Percentiles rank a stretch among this genome's conserved stretches.
phyloP scores from a whole-genome alignment of 208 protist species.

The Tritrichomonas foetus region DNA sequence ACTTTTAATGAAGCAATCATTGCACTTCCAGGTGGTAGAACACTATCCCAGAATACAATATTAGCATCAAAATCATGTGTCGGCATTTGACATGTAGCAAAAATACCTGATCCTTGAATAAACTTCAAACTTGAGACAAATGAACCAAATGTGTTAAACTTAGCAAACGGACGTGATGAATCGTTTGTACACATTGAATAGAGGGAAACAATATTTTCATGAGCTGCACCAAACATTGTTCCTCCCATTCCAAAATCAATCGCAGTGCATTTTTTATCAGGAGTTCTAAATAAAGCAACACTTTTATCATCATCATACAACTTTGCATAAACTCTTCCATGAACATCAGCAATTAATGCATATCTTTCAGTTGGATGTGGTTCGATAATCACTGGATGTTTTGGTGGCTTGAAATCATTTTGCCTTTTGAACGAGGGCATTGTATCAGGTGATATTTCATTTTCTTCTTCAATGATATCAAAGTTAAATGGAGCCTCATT shows the following conservation, averaged over 20 bases:
- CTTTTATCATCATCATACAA: neutral
- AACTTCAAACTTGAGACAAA: neutral
- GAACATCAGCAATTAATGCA: neutral
- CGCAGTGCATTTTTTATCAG: no score
- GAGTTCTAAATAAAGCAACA: neutral
- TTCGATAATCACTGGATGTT: neutral
- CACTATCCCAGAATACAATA: neutral
- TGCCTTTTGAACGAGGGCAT: no score
- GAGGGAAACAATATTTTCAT: neutral
- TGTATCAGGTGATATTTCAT: no score
- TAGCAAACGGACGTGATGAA: neutral
- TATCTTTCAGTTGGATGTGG: neutral
- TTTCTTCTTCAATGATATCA: no score
- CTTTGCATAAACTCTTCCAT: neutral
- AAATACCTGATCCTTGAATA: neutral
- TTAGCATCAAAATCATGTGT: neutral
- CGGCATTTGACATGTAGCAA: neutral
- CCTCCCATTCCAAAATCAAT: neutral
- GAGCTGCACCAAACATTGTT: neutral
- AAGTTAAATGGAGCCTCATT: no score
- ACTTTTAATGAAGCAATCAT: neutral
- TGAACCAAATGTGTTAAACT: neutral
- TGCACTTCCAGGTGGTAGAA: neutral
- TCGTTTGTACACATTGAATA: neutral
- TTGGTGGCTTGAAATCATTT: neutral